These are phyloP conservation scores for Halophytophthora batemanensis DNA, from an alignment of 352 stramenopile genomes.

Conservation along the genomic window DNA sequence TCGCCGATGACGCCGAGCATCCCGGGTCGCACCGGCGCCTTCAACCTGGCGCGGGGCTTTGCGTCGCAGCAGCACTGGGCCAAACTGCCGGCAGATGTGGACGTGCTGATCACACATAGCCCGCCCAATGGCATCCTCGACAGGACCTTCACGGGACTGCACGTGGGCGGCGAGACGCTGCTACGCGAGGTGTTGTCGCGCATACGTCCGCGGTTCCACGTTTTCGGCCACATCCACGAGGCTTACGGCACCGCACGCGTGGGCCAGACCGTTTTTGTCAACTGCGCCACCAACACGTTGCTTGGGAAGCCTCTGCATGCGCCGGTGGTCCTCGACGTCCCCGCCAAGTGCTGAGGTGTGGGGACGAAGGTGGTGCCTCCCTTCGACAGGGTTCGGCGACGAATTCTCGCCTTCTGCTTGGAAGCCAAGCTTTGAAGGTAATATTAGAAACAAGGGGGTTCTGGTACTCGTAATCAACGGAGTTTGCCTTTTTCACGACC, in stretches of 20 bases:
- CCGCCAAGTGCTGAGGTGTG: conserved; percentile 43
- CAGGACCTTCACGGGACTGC: conserved; percentile 48
- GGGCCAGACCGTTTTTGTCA: conserved; percentile 85
- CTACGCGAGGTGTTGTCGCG: conserved; percentile 78
- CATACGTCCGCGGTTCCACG: conserved; percentile 76
- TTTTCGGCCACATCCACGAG: conserved; percentile 94
- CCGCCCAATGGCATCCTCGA: conserved; percentile 87
- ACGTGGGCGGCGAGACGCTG: conserved; percentile 80
- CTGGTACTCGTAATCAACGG: no score
- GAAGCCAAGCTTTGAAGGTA: no score
- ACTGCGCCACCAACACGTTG: conserved; percentile 80
- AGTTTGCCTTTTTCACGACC: no score
- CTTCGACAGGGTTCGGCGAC: no score
- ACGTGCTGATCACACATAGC: conserved; percentile 89
- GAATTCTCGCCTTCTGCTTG: no score
- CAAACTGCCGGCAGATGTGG: conserved; percentile 68
- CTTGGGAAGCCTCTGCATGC: conserved; percentile 51
- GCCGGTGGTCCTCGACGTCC: conserved; percentile 78
- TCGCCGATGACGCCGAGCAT: conserved; percentile 78
- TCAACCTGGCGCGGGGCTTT: conserved; percentile 66
- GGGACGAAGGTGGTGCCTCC: no score
- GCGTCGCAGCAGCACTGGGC: conserved; percentile 64
- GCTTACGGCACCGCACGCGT: conserved; percentile 74
- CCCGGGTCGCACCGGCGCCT: conserved; percentile 61
- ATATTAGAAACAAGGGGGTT: no score